Base-by-base conservation (phyloP, 495 filamentous ascomycete species). In the Tricharina praecox region DNA sequence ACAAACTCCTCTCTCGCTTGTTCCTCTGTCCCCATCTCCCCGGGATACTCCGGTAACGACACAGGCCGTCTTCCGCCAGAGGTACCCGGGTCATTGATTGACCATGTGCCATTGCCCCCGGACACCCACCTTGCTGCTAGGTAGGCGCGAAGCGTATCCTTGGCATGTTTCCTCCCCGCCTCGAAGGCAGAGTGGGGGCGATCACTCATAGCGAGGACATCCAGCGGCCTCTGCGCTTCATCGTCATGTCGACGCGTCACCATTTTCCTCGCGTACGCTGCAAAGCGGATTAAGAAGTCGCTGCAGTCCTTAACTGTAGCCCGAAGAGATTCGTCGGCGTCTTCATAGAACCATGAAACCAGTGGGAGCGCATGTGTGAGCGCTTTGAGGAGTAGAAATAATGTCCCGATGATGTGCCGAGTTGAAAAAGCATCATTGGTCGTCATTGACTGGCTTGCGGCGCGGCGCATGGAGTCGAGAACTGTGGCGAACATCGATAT, bases 311-410 rank as follows among this genome's bases (percentile, higher is more conserved):
- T 50, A 11, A 45, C 39, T 18, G 43, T 37, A 20, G 49, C 50
- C 18, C 32, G 23, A n/a, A 45, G 19, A 16, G 15, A 23, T 4
- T 49, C 43, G 2, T 45, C 19, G 1, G 35, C 23, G 37, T 53
- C 28, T 23, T 21, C 28, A 9, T 28, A 47, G 13, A 78, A 60
- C 54, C 76, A 79, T 47, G 77, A 71, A 1, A 78, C 40, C 5
- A 72, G 44, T 11, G 65, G 64, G 18, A 79, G 59, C 1, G 65
- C 58, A 1, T 66, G 66, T 3, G 63, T 61, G n/a, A 74, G 59
- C 49, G 66, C 63, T 3, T 67, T 61, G 35, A 77, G 58, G 38
- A 71, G 47, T 20, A 58, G 33, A 18, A 44, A 47, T 26, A 58
- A 35, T 13, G 68, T 2, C 57, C 56, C 18, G 61, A 57, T 3